Conservation (phyloP, 306 rosid genomes). For the Styphnolobium japonicum region DNA sequence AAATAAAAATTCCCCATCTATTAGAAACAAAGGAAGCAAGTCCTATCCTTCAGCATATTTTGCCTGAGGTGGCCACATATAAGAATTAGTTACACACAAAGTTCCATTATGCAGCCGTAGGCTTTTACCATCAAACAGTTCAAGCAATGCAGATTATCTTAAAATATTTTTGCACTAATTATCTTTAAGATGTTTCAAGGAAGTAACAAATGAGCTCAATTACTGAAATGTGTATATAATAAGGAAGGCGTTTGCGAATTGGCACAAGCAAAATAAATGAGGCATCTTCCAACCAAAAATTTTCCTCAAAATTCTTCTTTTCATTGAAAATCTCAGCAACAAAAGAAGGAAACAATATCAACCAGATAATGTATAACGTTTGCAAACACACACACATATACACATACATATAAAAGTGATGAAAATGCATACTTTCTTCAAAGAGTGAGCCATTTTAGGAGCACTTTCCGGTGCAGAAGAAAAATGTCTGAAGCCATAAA, state of each 20-base stretch:
- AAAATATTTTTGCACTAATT: not conserved
- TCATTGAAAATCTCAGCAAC: not conserved
- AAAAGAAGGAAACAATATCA: not conserved
- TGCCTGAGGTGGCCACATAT: too few species aligned
- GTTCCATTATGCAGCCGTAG: too few species aligned
- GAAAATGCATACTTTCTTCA: constrained; percentile 68
- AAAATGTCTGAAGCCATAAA: constrained; percentile 43
- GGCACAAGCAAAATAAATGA: constrained; percentile 7
- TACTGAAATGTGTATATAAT: not conserved
- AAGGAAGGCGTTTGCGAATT: not conserved
- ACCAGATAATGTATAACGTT: not conserved
- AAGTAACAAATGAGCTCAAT: not conserved
- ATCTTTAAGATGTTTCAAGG: not conserved
- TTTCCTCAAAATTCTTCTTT: not conserved
- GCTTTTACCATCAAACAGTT: too few species aligned
- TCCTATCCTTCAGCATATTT: too few species aligned
- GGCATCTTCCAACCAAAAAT: not conserved
- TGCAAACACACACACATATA: not conserved
- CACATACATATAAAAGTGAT: not conserved
- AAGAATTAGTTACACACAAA: too few species aligned
- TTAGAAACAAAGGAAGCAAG: too few species aligned
- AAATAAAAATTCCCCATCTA: too few species aligned
- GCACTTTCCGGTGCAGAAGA: constrained; percentile 57
- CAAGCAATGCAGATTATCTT: too few species aligned
- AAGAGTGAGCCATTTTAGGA: constrained; percentile 64